Conservation (phyloP, 2,329 filamentous ascomycete genomes). For the Coniochaeta ligniaria region DNA sequence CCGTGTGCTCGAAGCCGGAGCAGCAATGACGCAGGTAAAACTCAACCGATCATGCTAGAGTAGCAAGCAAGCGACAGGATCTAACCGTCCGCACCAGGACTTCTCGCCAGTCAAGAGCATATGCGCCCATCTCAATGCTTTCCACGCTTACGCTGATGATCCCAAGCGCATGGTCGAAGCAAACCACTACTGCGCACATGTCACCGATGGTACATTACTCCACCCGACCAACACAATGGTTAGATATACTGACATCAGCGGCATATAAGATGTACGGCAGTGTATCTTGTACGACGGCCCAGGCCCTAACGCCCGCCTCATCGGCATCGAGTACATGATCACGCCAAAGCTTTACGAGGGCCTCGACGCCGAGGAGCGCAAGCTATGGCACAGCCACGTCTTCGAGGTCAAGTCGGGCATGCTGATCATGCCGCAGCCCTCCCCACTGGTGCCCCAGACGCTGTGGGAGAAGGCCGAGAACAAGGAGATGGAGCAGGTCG, state of each 20-base stretch:
- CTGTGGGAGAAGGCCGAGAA: conserved; percentile 73
- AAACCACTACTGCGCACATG: conserved; percentile 78
- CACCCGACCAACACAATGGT: no score
- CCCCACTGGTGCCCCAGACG: conserved; percentile 40
- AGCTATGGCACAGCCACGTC: conserved; percentile 70
- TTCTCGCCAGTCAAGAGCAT: conserved; percentile 68
- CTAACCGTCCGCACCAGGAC: conserved; percentile 30
- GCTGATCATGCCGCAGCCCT: conserved; percentile 66
- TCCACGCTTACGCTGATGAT: conserved; percentile 74
- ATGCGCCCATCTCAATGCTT: conserved; percentile 81
- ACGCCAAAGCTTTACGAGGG: conserved; percentile 59
- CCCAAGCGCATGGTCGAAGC: conserved; percentile 63
- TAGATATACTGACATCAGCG: no score
- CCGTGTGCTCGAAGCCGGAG: conserved; percentile 53
- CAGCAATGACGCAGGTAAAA: conserved; percentile 46
- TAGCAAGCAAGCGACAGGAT: neutral
- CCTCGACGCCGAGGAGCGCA: conserved; percentile 59
- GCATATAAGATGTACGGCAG: conserved; percentile 56
- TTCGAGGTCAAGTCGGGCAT: conserved; percentile 74
- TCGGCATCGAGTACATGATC: conserved; percentile 88
- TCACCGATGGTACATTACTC: conserved; percentile 44
- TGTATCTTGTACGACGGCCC: conserved; percentile 78
- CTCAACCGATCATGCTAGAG: no score
- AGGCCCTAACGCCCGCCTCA: conserved; percentile 59
- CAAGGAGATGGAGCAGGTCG: conserved; percentile 70